Percentiles rank a stretch among this genome's conserved stretches.
Conservation (phyloP, 2,329 filamentous ascomycete species). For the Akanthomyces dipterigenus region DNA sequence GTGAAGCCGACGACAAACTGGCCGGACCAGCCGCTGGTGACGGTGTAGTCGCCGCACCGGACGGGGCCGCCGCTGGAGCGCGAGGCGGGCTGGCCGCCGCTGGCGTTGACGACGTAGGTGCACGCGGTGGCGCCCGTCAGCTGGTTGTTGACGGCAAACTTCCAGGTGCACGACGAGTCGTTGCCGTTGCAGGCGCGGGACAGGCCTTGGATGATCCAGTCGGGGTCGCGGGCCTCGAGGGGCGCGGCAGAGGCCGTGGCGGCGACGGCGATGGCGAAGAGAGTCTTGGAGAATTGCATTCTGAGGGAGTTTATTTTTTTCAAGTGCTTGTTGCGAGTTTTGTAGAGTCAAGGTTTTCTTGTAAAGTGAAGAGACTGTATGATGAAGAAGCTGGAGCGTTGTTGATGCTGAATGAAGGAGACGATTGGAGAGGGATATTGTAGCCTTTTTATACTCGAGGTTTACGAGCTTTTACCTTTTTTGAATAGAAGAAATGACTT, state of each 20-base stretch:
- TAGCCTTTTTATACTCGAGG: background rate
- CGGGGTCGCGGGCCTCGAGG: conserved; percentile 32
- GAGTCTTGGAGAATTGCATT: conserved; percentile 38
- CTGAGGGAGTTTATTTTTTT: conserved; percentile 17
- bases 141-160: conserved; percentile 36
- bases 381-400: background rate
- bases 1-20: conserved; percentile 51
- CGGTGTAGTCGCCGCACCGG: conserved; percentile 42
- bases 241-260: conserved; percentile 31
- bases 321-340: conserved; percentile 10
- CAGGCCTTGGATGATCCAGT: conserved; percentile 37
- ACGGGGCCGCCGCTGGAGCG: conserved; percentile 32
- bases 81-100: conserved; percentile 28
- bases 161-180: conserved; percentile 37
- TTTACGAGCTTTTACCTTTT: background rate
- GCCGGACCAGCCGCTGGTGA: conserved; percentile 49
- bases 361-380: background rate
- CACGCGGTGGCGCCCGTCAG: conserved; percentile 26
- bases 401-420: background rate
- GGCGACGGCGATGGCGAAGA: conserved; percentile 29
- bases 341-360: conserved; percentile 1
- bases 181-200: conserved; percentile 33
- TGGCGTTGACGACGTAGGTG: conserved; percentile 32
- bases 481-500: background rate
- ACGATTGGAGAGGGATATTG: background rate